Base-by-base conservation (phyloP, 1,139 yeast genomes). In the Kodamaea fungicola region DNA sequence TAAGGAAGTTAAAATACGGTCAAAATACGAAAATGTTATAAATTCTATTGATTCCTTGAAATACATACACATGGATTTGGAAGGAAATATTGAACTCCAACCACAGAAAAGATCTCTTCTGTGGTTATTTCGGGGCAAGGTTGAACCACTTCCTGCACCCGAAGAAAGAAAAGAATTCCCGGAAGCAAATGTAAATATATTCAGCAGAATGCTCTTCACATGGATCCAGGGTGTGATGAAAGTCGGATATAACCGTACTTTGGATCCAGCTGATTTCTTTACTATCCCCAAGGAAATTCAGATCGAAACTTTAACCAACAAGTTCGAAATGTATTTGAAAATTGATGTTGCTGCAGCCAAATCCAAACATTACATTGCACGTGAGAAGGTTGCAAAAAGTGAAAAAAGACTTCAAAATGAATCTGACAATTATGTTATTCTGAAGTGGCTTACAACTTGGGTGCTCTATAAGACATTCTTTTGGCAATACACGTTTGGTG, bases 121-220 rank as follows among this genome's bases (percentile, higher is more conserved):
- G 32, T 48, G 45, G 34, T 31, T 50, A 9, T 36, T 50, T 13
- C 42, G 44, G 32, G 48, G 48, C 27, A 63, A 62, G 27, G 68
- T 76, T 1, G 80, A 80, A 1, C 79, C 76, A 1, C 55, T 80
- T 1, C 85, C 86, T 0, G 50, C 60, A 3, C 73, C 70, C n/a
- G 69, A 68, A 3, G 83, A 80, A 44, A 57, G 86, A 39, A 55
- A 48, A 16, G 54, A 49, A 2, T 72, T 57, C 43, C 76, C 77
- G 0, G 57, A 52, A 29, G 40, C 37, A 6, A 41, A 51, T 2
- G 53, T 67, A 7, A 70, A 68, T 43, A 31, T 60, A 8, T 6
- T 73, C 8, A 63, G 67, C n/a, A 51, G 55, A 41, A 32, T 64
- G 1, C 70, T 73, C 47, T 74, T 75, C 55, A 65, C 74, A 71